Percentiles rank a stretch among this genome's conserved stretches.
phyloP scores from a whole-genome alignment of 2,329 filamentous ascomycete species.

The Blumeriella jaapii region DNA sequence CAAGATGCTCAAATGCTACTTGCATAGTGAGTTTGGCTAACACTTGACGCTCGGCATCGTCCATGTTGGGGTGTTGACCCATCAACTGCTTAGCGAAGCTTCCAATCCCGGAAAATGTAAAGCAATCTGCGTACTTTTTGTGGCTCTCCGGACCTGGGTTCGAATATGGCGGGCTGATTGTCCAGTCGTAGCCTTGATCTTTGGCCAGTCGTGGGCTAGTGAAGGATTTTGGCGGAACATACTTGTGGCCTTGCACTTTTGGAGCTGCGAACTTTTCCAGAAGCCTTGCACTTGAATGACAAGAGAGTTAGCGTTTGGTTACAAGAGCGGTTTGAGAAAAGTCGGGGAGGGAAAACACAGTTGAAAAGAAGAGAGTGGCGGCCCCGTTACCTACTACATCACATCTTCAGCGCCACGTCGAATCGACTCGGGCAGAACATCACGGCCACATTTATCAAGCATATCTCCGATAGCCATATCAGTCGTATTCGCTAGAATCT shows the following conservation, averaged over 20 bases:
- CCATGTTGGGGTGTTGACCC: conserved; percentile 33
- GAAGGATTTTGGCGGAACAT: conserved; percentile 36
- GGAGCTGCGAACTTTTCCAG: too few relatives aligned
- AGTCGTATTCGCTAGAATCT: conserved; percentile 58
- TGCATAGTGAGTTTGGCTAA: conserved; percentile 68
- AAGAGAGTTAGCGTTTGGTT: too few relatives aligned
- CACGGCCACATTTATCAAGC: conserved; percentile 75
- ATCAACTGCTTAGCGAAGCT: conserved; percentile 51
- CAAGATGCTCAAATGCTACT: conserved; percentile 78
- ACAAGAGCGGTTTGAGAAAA: too few relatives aligned
- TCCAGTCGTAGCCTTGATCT: conserved; percentile 49
- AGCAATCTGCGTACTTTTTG: conserved; percentile 31
- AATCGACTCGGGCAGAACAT: conserved; percentile 53
- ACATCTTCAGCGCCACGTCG: conserved; percentile 46
- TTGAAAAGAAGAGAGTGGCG: too few relatives aligned
- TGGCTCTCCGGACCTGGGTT: conserved; percentile 35
- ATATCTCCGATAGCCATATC: conserved; percentile 85
- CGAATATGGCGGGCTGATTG: conserved; percentile 53
- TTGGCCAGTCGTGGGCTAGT: conserved; percentile 40
- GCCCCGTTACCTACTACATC: too few relatives aligned
- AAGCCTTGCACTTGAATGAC: too few relatives aligned
- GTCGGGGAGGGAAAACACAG: too few relatives aligned
- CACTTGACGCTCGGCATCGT: conserved; percentile 47
- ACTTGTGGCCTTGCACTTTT: conserved; percentile 30
- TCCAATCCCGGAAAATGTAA: conserved; percentile 64